phyloP scores from a whole-genome alignment of 768 basidiomycete species.

The Suillus fuscotomentosus region DNA sequence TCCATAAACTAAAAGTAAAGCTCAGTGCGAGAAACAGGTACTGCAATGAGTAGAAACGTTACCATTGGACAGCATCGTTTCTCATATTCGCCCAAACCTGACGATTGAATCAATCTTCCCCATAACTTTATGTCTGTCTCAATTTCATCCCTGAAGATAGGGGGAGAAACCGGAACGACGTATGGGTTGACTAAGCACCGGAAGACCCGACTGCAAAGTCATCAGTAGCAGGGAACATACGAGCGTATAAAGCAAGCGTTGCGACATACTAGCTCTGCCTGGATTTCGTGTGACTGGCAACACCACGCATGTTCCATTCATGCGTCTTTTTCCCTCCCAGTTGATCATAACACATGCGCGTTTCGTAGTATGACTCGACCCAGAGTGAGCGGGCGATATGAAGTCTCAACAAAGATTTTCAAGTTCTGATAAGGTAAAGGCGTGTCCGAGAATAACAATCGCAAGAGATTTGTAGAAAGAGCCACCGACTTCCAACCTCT shows the following conservation, averaged over 20 bases:
- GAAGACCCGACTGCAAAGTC: conserved; percentile 61
- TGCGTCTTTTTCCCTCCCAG: no score
- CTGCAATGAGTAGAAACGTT: conserved; percentile 1
- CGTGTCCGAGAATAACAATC: conserved; percentile 36
- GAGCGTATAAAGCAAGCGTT: conserved; percentile 74
- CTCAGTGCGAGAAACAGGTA: not conserved
- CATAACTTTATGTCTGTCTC: conserved; percentile 58
- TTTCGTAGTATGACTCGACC: no score
- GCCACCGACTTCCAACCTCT: conserved; percentile 28
- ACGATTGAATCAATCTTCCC: conserved; percentile 67
- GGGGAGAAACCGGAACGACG: conserved; percentile 82
- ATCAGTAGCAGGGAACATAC: conserved; percentile 61
- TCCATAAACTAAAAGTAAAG: conserved; percentile 16
- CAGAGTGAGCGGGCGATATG: no score
- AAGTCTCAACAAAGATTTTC: no score
- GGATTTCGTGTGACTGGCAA: no score
- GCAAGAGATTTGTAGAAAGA: conserved; percentile 9
- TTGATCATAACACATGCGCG: no score
- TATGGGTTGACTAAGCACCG: conserved; percentile 44
- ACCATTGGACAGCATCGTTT: conserved; percentile 41
- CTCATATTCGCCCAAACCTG: conserved; percentile 68
- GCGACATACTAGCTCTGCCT: conserved; percentile 14
- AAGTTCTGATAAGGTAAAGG: no score
- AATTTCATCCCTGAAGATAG: conserved; percentile 81
- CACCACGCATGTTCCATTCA: no score